Percentiles rank a stretch among this genome's conserved stretches.
phyloP scores from a whole-genome alignment of 1,139 yeast genomes.

The Sugiyamaella novakii region DNA sequence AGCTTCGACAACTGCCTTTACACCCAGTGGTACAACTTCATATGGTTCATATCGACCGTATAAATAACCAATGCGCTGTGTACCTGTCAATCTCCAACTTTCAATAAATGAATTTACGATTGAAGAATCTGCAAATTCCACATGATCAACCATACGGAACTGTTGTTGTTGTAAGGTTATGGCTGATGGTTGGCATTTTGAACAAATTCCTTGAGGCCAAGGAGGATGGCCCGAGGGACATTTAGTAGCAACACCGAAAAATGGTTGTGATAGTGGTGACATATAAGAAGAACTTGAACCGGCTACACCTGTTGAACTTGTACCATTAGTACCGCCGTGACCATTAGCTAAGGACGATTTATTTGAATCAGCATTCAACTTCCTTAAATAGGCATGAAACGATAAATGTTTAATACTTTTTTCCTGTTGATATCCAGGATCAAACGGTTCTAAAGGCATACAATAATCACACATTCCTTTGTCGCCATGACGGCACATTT shows the following conservation, averaged over 20 bases:
- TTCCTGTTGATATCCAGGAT: conserved; percentile 69
- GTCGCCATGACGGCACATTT: conserved; percentile 82
- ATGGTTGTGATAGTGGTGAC: conserved; percentile 76
- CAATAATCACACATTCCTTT: conserved; percentile 99
- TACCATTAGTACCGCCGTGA: conserved; percentile 40
- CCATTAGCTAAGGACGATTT: conserved; percentile 39
- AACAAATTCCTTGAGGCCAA: conserved; percentile 93
- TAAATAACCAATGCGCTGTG: conserved; percentile 82
- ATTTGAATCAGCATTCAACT: conserved; percentile 69
- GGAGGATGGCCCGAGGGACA: conserved; percentile 87
- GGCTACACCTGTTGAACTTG: conserved; percentile 45
- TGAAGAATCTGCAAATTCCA: conserved; percentile 76
- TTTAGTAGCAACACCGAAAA: conserved; percentile 60
- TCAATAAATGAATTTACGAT: conserved; percentile 83
- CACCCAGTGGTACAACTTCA: conserved; percentile 85
- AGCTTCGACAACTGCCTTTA: conserved; percentile 91
- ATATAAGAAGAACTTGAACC: conserved; percentile 68
- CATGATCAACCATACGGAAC: conserved; percentile 97
- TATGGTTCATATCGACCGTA: conserved; percentile 80
- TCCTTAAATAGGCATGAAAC: conserved; percentile 78
- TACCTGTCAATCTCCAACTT: conserved; percentile 86
- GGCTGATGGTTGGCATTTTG: conserved; percentile 97
- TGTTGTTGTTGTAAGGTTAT: conserved; percentile 87
- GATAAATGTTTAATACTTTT: conserved; percentile 85
- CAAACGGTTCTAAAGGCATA: conserved; percentile 95